Conservation (phyloP, 1,139 yeast species). For the Tardiomyces blankii region DNA sequence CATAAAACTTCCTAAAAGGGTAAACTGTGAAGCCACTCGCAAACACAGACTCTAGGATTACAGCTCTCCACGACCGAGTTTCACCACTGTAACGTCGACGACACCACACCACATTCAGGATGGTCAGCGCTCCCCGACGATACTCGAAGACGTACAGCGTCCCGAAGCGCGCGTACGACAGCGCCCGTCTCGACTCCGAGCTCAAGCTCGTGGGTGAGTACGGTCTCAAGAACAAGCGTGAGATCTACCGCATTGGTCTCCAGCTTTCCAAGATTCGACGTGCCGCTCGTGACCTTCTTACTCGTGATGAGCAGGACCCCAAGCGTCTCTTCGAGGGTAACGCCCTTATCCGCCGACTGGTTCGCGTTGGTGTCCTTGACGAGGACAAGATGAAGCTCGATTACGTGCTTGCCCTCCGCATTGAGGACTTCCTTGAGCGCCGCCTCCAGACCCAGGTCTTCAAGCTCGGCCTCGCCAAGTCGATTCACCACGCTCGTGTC, state of each 20-base stretch:
- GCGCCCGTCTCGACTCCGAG: conserved; percentile 99
- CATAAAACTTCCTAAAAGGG: no score
- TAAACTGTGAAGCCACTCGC: no score
- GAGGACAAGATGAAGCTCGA: conserved; percentile 99
- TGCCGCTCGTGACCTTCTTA: conserved; percentile 99
- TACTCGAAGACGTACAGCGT: conserved; percentile 99
- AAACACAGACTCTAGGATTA: no score
- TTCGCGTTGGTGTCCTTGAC: conserved; percentile 96
- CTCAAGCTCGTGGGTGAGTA: conserved; percentile 98
- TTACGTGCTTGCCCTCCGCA: conserved; percentile 96
- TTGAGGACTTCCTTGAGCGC: conserved; percentile 99
- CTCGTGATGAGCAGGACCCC: conserved; percentile 99
- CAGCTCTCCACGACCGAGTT: no score
- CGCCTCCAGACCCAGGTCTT: conserved; percentile 99
- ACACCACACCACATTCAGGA: no score
- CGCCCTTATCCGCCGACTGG: conserved; percentile 94
- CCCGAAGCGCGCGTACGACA: conserved; percentile 98
- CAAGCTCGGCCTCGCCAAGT: conserved; percentile 99
- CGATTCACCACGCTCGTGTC: conserved; percentile 99
- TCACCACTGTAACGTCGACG: no score
- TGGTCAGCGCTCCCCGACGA: conserved; percentile 58
- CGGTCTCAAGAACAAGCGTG: conserved; percentile 99
- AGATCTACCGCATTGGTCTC: conserved; percentile 97
- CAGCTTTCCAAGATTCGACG: conserved; percentile 99
- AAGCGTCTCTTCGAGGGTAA: conserved; percentile 99